Base-by-base conservation (phyloP, 192 early-diverging fungal genomes). In the Endogone sp. region DNA sequence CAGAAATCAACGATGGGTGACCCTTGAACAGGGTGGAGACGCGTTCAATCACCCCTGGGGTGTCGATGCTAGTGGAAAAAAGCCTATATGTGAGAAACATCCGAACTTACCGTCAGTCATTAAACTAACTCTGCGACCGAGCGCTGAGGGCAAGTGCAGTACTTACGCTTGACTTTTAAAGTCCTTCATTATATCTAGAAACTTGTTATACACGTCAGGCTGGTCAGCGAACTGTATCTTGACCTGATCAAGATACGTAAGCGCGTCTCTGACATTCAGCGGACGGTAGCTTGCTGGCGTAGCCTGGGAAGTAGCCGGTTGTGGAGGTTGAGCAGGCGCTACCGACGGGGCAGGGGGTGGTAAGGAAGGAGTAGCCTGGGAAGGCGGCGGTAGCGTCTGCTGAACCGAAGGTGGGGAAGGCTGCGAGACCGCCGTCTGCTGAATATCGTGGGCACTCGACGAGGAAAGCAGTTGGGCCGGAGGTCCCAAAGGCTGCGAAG, bases 171-270 rank as follows among this genome's bases (percentile, higher is more conserved):
- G 95, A 71, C 93, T 92, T 79, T 98, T 98, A 73, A 99, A 99
- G 75, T 99, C 98, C 84, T 98, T 98, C 98, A 99, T 99, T 37
- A 98, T 98, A 76, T 98, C 97, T 75, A 99, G 67, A 78, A 99
- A 99, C 63, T 89, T 86, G 74, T 97, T 98, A 81, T 99, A 99
- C 4, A 98, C 95, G 62, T 97, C 94, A 2, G 96, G 95, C 9
- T 93, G 88, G 67, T 95, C 90, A 49, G 88, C 83, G 71, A 99
- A 99, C 70, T 93, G 91, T 44, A 89, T 85, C 73, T 97, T 96
- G 9, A 99, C 98, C 72, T 95, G 85, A 71, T 99, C 98, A 56
- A 99, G 83, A 76, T 99, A 99, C 28, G 94, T 88, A 31, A 99
- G 79, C 0, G 98, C 98, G 71, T 99, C 97, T 68, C 88, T 89